Percentiles rank a stretch among this genome's conserved stretches.
Conservation (phyloP, 495 filamentous ascomycete genomes). For the Terfezia boudieri region DNA sequence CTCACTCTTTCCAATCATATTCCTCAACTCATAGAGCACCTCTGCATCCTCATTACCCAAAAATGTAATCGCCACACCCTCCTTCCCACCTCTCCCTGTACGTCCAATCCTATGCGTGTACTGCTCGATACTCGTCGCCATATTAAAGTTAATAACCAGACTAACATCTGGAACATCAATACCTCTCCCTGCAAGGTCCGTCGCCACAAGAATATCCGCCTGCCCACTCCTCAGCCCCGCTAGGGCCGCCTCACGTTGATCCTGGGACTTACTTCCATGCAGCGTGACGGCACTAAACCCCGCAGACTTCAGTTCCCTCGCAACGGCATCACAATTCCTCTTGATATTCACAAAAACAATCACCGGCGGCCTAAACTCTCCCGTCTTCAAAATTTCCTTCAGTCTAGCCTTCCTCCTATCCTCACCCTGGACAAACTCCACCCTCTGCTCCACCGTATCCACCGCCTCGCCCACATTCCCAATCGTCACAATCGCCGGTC, state of each 20-base stretch:
- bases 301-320: slow-evolving; percentile 84
- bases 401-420: slow-evolving; percentile 96
- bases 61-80: slow-evolving; percentile 91
- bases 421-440: slow-evolving; percentile 79
- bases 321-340: slow-evolving; percentile 91
- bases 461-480: slow-evolving; percentile 94
- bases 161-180: slow-evolving; percentile 92
- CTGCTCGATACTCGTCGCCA: slow-evolving; percentile 80
- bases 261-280: slow-evolving; percentile 89
- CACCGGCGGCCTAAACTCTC: slow-evolving; percentile 77
- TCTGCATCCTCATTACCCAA: slow-evolving; percentile 80
- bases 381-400: slow-evolving; percentile 63
- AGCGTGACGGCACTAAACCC: slow-evolving; percentile 80
- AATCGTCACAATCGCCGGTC: slow-evolving; percentile 86
- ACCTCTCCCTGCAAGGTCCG: slow-evolving; percentile 89
- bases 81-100: slow-evolving; percentile 95
- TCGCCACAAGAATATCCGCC: slow-evolving; percentile 84
- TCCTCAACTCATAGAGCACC: slow-evolving; percentile 86
- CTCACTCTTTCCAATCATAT: slow-evolving; percentile 82
- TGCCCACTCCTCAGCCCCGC: slow-evolving; percentile 58
- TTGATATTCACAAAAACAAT: slow-evolving; percentile 99
- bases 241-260: slow-evolving; percentile 87
- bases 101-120: slow-evolving; percentile 97
- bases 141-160: slow-evolving; percentile 96
- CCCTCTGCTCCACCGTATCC: slow-evolving; percentile 92